Conservation (phyloP, 345 rosid genomes). For the Alliaria petiolata region DNA sequence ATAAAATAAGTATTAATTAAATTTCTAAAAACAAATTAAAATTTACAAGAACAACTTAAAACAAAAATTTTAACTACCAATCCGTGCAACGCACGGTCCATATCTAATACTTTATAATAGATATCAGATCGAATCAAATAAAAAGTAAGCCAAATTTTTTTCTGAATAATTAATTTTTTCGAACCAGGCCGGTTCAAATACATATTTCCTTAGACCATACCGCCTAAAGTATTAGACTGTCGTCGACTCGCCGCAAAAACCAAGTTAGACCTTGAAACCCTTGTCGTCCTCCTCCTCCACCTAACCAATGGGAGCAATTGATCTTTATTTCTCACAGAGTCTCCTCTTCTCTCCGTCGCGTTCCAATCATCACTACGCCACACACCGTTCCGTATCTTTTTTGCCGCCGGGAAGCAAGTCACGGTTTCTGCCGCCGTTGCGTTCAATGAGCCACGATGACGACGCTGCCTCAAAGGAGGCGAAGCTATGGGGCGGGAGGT, state of each 20-base stretch:
- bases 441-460: constrained; percentile 39
- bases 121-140: background rate
- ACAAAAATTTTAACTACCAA: too few relatives aligned
- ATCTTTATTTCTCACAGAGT: constrained; percentile 27
- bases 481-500: constrained; percentile 98
- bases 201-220: background rate
- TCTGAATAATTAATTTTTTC: background rate
- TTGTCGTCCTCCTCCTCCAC: background rate
- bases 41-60: too few relatives aligned
- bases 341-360: constrained; percentile 25
- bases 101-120: too few relatives aligned
- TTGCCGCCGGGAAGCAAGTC: constrained; percentile 25
- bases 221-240: background rate
- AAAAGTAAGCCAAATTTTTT: background rate
- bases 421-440: constrained; percentile 28
- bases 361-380: background rate
- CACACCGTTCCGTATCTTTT: constrained; percentile 13
- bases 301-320: constrained; percentile 34
- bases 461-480: constrained; percentile 52
- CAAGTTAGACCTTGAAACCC: background rate
- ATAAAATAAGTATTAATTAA: too few relatives aligned
- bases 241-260: constrained; percentile 24
- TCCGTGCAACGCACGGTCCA: too few relatives aligned
- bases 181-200: constrained; percentile 14
- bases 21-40: too few relatives aligned